phyloP scores from a whole-genome alignment of 768 basidiomycete species.

The Suillus subluteus region DNA sequence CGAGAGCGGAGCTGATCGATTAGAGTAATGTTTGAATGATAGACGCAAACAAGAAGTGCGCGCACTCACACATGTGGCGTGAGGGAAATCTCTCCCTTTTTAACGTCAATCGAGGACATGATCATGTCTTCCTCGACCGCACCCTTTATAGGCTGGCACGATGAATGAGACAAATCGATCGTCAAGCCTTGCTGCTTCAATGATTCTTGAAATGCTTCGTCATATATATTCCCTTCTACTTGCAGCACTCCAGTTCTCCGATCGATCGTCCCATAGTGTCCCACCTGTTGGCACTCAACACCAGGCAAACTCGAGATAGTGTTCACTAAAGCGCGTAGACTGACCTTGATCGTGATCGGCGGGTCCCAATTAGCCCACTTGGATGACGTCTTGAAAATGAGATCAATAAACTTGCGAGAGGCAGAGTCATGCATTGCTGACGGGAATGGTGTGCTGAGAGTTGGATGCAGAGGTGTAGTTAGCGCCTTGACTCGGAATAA shows the following conservation, averaged over 20 bases:
- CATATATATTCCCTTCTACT: conserved; percentile 38
- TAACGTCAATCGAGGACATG: conserved; percentile 29
- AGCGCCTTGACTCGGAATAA: neutral
- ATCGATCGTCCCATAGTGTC: conserved; percentile 36
- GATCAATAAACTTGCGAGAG: conserved; percentile 38
- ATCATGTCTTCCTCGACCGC: conserved; percentile 26
- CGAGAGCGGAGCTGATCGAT: conserved; percentile 21
- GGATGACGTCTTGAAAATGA: conserved; percentile 32
- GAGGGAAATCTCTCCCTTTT: conserved; percentile 13
- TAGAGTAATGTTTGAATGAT: neutral
- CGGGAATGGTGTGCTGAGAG: neutral
- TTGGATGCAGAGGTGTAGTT: neutral
- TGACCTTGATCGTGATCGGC: conserved; percentile 34
- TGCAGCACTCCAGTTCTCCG: conserved; percentile 30
- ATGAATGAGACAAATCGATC: conserved; percentile 5
- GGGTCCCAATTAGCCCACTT: conserved; percentile 46
- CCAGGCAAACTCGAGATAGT: neutral
- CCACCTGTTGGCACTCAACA: conserved; percentile 30
- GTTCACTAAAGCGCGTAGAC: conserved; percentile 2
- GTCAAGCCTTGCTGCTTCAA: conserved; percentile 21
- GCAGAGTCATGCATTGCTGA: neutral
- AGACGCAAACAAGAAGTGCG: neutral
- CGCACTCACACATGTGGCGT: conserved; percentile 25
- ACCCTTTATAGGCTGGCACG: conserved; percentile 18
- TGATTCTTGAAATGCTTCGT: conserved; percentile 20